phyloP scores from a whole-genome alignment of 75 land plant species.

The Ceratopteris richardii region DNA sequence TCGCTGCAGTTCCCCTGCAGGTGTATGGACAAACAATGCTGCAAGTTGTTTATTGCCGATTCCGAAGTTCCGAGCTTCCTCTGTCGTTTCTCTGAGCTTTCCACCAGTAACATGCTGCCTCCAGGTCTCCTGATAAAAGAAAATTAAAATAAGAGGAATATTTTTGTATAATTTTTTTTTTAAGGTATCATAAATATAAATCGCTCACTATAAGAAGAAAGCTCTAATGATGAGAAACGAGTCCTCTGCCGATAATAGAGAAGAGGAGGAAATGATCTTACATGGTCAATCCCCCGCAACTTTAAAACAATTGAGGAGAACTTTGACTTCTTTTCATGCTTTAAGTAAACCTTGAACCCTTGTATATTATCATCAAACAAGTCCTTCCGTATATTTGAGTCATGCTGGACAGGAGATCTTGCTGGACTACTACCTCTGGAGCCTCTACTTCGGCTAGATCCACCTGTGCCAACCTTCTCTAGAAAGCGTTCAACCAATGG shows the following conservation, averaged over 20 bases:
- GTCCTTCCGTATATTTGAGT: slow-evolving; percentile 27
- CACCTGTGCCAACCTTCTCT: slow-evolving; percentile 53
- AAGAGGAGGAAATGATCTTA: slow-evolving; percentile 3
- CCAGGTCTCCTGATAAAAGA: slow-evolving; percentile 60
- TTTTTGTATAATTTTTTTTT: too few relatives aligned
- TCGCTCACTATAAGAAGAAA: too few relatives aligned
- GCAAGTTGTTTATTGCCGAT: slow-evolving; percentile 89
- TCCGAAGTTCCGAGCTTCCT: slow-evolving; percentile 89
- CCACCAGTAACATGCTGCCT: slow-evolving; percentile 94
- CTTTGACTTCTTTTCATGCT: slow-evolving; percentile 86
- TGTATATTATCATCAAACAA: slow-evolving; percentile 46
- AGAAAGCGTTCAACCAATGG: slow-evolving; percentile 81
- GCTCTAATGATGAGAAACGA: too few relatives aligned
- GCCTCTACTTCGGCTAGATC: slow-evolving; percentile 46
- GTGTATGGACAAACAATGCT: slow-evolving; percentile 97
- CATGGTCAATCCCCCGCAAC: slow-evolving; percentile 90
- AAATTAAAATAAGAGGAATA: too few relatives aligned
- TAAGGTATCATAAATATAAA: too few relatives aligned
- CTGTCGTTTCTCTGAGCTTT: slow-evolving; percentile 80
- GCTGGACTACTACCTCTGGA: slow-evolving; percentile 78
- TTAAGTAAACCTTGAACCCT: slow-evolving; percentile 73
- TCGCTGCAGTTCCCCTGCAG: slow-evolving; percentile 98
- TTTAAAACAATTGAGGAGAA: slow-evolving; percentile 85
- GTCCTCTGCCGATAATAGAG: too few relatives aligned
- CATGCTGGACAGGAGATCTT: slow-evolving; percentile 56